Base-by-base conservation (phyloP, 164 flowering plant species). In the Piper betle region DNA sequence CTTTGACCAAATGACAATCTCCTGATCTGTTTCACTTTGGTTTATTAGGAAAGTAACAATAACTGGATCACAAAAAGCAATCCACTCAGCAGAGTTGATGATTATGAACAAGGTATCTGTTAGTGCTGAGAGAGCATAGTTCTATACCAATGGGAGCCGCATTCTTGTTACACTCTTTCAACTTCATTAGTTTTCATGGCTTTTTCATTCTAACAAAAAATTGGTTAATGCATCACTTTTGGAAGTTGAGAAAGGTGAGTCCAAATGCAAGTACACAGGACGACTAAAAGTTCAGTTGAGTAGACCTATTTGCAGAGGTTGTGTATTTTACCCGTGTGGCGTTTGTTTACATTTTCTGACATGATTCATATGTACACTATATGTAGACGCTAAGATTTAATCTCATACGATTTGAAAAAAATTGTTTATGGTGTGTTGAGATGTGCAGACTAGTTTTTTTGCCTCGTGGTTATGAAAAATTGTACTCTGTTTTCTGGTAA, bases 11-110 rank as follows among this genome's bases (percentile, higher is more conserved):
- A 46, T 46, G 15, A 9, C 12, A 42, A 17, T 39, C 37, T 52
- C 18, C 16, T 10, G 40, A 33, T 39, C 52, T 19, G 17, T 48
- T 17, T n/a, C 59, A 37, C 60, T 37, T 39, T 25, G 52, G 52
- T 68, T 61, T 71, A 61, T 66, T 91, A 93, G 99, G 88, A 93
- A 88, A 81, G 95, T 93, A 39, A 93, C 97, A 9, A 88, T 93
- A 69, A 85, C 89, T 2, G 99, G 99, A 38, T 82, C 99, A 20
- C 88, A 85, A 64, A 78, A 84, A 72, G 87, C 99, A 37, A 82
- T 93, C 43, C 84, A 72, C 55, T 66, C 76, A 38, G 97, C 97
- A 2, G 96, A 93, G 77, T 62, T 77, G 56, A 86, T 90, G 97
- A 93, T 93, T 57, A 63, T 74, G 75, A 82, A 82, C 72, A 86